A percentile compares a stretch with the other conserved stretches of the same genome.
Conservation (phyloP, 73 alveolate species). For the Uronychia binucleata region DNA sequence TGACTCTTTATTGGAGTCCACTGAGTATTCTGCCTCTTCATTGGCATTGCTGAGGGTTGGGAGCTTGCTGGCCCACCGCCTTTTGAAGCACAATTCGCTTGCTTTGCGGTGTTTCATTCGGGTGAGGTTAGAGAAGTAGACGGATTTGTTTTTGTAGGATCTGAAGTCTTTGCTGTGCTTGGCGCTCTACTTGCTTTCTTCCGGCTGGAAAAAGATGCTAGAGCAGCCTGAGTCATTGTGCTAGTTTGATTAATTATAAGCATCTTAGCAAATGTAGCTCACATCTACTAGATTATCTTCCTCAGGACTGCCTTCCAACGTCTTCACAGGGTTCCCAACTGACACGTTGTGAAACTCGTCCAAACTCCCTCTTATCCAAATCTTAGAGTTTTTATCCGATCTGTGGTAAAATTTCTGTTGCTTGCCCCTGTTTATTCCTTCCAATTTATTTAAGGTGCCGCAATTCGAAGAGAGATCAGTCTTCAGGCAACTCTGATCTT, state of each 20-base stretch:
- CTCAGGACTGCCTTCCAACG: neutral
- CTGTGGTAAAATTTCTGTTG: neutral
- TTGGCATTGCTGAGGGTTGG: neutral
- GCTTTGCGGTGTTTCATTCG: neutral
- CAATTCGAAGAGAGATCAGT: neutral
- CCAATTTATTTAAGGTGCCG: neutral
- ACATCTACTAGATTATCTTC: neutral
- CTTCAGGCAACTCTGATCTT: neutral
- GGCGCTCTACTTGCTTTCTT: neutral
- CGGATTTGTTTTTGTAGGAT: neutral
- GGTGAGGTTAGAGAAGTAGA: neutral
- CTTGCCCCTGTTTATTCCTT: neutral
- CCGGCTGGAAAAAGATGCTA: neutral
- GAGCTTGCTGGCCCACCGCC: neutral
- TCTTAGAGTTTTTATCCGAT: neutral
- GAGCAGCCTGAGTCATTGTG: neutral
- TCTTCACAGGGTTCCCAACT: neutral
- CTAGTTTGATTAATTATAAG: neutral
- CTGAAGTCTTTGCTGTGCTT: neutral
- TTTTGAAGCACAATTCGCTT: neutral
- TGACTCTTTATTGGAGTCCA: no score
- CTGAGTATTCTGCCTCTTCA: neutral
- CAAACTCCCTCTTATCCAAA: neutral
- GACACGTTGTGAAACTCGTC: neutral
- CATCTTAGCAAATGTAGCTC: neutral